Evolutionary conservation across 164 flowering plant genomes (phyloP).

Genomic region (Liriodendron chinense): DNA sequence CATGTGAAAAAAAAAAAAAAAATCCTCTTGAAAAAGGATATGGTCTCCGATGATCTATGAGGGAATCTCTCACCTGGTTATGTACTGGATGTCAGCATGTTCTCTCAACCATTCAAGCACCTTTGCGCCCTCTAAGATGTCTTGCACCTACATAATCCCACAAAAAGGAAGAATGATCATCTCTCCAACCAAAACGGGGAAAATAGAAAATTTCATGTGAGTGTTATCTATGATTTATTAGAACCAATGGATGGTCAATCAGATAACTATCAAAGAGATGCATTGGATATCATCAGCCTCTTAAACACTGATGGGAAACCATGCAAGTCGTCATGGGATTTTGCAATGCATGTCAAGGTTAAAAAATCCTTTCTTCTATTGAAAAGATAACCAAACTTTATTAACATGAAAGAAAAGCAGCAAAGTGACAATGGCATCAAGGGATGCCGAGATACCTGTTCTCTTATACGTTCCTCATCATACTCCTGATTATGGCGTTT

Average conservation of each 20-base stretch:
- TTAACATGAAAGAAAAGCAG: no score
- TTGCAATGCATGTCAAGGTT: no score
- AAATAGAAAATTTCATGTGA: no score
- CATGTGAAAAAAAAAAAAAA: neutral
- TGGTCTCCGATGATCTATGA: neutral
- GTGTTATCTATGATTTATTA: no score
- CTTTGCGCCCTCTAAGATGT: conserved; percentile 82
- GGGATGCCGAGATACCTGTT: conserved; percentile 33
- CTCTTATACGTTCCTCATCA: conserved; percentile 36
- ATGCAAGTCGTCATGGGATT: neutral
- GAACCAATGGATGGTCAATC: no score
- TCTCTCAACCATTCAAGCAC: conserved; percentile 94
- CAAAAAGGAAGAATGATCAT: neutral
- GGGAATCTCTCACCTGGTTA: conserved; percentile 36
- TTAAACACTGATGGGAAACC: neutral
- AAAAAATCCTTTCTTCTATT: neutral
- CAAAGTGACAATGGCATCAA: neutral
- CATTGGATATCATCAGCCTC: neutral
- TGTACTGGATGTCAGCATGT: conserved; percentile 65
- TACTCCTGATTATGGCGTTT: conserved; percentile 68
- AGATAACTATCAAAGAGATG: neutral
- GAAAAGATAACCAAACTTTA: neutral
- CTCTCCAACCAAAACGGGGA: neutral
- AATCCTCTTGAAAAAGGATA: neutral
- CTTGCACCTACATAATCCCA: conserved; percentile 62